phyloP scores from a whole-genome alignment of 176 grass and related monocot species.

The Carex kokanica region DNA sequence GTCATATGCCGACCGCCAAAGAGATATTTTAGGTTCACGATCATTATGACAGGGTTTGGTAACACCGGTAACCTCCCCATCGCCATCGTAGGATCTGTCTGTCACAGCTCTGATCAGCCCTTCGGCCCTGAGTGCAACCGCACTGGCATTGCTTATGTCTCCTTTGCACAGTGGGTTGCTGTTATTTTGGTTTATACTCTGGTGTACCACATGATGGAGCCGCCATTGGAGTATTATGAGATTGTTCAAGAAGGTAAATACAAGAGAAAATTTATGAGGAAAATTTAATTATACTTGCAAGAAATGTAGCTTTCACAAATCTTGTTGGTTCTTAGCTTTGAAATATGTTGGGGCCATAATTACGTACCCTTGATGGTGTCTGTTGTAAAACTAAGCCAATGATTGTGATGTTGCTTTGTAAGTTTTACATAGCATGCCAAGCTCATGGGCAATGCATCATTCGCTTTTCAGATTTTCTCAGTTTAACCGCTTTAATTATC shows the following conservation, averaged over 20 bases:
- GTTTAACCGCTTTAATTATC: neutral
- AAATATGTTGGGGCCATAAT: neutral
- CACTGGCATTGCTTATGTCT: slow-evolving; percentile 81
- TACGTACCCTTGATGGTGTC: neutral
- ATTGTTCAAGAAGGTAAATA: slow-evolving; percentile 51
- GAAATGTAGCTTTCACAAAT: neutral
- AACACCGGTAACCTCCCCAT: slow-evolving; percentile 94
- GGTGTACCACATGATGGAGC: slow-evolving; percentile 99
- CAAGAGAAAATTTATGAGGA: neutral
- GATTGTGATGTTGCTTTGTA: neutral
- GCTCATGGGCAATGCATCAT: neutral
- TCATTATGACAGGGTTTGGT: slow-evolving; percentile 98
- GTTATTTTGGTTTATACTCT: slow-evolving; percentile 93
- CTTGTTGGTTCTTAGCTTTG: neutral
- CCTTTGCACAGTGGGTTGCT: slow-evolving; percentile 91
- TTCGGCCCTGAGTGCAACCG: slow-evolving; percentile 64
- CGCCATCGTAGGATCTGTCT: slow-evolving; percentile 85
- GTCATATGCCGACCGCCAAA: slow-evolving; percentile 64
- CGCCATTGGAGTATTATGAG: slow-evolving; percentile 85
- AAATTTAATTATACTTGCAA: neutral
- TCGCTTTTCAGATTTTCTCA: neutral
- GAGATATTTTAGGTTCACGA: slow-evolving; percentile 60
- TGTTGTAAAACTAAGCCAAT: neutral
- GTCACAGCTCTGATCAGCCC: slow-evolving; percentile 69
- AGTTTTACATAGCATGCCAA: neutral